These are phyloP conservation scores for Penicillium dipodomyicola DNA, from an alignment of 495 filamentous ascomycete genomes.

Conservation along the genomic window DNA sequence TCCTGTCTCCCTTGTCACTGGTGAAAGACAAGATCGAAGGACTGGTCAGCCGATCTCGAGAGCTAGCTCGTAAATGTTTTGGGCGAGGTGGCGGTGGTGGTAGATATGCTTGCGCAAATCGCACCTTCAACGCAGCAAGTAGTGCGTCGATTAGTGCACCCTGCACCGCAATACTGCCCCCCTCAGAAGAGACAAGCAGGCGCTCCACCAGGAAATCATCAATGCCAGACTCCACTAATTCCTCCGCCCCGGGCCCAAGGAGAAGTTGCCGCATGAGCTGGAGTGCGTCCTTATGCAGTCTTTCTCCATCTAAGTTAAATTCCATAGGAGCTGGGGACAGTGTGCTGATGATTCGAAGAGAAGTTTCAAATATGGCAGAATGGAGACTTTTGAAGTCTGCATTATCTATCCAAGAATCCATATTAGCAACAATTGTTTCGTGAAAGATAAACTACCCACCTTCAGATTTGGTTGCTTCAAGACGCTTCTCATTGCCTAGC, in stretches of 20 bases:
- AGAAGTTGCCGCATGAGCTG: constrained; percentile 73
- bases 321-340: constrained; percentile 14
- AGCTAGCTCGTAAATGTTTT: constrained; percentile 42
- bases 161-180: constrained; percentile 53
- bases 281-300: constrained; percentile 65
- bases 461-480: constrained; percentile 29
- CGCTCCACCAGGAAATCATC: constrained; percentile 70
- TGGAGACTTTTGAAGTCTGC: constrained; percentile 38
- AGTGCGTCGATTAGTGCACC: constrained; percentile 72
- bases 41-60: constrained; percentile 47
- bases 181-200: constrained; percentile 59
- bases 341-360: constrained; percentile 34
- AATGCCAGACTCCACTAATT: constrained; percentile 65
- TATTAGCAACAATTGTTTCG: neutral
- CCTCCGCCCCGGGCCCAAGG: constrained; percentile 63
- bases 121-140: constrained; percentile 65
- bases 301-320: constrained; percentile 33
- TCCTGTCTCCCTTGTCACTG: constrained; percentile 47
- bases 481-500: constrained; percentile 33
- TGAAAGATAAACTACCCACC: constrained; percentile 24
- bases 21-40: constrained; percentile 49
- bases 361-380: constrained; percentile 37
- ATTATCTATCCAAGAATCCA: constrained; percentile 25
- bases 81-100: constrained; percentile 37
- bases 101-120: constrained; percentile 49